Evolutionary conservation across 768 basidiomycete species (phyloP), one percentile per base, ranked within the genome.

Genomic region (Hypsizygus marmoreus): DNA sequence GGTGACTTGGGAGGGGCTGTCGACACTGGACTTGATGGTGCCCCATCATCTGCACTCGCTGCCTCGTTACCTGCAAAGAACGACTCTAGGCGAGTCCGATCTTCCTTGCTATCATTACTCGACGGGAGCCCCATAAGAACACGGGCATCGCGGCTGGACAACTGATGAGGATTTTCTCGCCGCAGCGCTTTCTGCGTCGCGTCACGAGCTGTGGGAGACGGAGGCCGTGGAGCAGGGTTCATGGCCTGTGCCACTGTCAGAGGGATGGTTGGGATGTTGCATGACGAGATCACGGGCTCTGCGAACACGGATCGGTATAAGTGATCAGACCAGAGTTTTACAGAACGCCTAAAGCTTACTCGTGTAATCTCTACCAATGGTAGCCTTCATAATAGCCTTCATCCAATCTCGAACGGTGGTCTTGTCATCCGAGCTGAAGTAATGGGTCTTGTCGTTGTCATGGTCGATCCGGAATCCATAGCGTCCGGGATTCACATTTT

Each of bases 321-420:
- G 24, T 33, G 49, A 17, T 33, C 12, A 22, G 19, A 4, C 14
- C 10, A 35, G 4, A 23, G 25, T 6, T 6, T 20, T 31, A 33
- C 26, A 7, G 37, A 23, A 40, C 35, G 44, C 20, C n/a, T n/a
- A 26, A 40, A 29, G 74, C 86, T 29, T 58, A 95, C 93, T 88
- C 7, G 86, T 79, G 61, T 95, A 97, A 63, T 98, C 97, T 45
- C 97, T 75, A 7, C 82, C 86, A 55, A 99, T 99, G 10, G 95
- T 97, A 2, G 95, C 92, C 64, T 98, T 99, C 92, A 98, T 97
- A 55, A 99, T 82, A 6, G 95, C 92, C 71, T 98, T 99, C 97
- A 98, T 98, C 95, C 97, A 98, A 54, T 92, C 92, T n/a, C 97
- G 82, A 37, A 97, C 78, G 28, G 82, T 68, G 1, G 70, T 58